Percentiles rank a stretch among this genome's conserved stretches.
Evolutionary conservation across 371 early-diverging fungal genomes (phyloP).

Genomic region (Rozella allomycis): DNA sequence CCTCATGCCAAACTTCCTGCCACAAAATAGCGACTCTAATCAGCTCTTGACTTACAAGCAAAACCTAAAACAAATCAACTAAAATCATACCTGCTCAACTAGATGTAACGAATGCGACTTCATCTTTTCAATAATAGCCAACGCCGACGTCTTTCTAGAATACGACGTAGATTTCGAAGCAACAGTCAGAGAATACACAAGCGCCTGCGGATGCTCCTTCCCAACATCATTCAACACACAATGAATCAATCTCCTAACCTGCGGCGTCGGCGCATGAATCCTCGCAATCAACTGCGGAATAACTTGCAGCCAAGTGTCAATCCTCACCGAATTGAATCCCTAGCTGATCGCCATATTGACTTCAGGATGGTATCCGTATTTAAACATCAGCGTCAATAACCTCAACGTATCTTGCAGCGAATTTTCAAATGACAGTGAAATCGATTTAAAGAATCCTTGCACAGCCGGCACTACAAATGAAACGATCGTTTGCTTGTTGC

Average conservation of each 20-base stretch:
- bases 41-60: constrained; percentile 84
- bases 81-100: constrained; percentile 48
- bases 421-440: constrained; percentile 61
- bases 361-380: constrained; percentile 68
- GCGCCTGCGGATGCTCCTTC: constrained; percentile 85
- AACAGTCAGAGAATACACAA: constrained; percentile 84
- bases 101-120: constrained; percentile 50
- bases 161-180: constrained; percentile 76
- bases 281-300: constrained; percentile 93
- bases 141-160: constrained; percentile 55
- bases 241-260: constrained; percentile 67
- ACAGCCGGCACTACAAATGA: constrained; percentile 45
- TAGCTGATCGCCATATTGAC: constrained; percentile 67
- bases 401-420: constrained; percentile 89
- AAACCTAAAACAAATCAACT: constrained; percentile 23
- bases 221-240: constrained; percentile 79
- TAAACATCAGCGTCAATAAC: constrained; percentile 86
- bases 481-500: constrained; percentile 24
- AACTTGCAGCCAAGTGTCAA: constrained; percentile 92
- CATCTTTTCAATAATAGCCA: constrained; percentile 81
- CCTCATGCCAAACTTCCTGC: constrained; percentile 96
- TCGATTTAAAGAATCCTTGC: constrained; percentile 78
- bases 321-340: constrained; percentile 68
- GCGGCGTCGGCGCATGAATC: constrained; percentile 60
- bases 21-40: constrained; percentile 88